Evolutionary conservation across 2,329 filamentous ascomycete genomes (phyloP), one percentile per base, ranked within the genome.

Genomic region (Stachybotrys chartarum): DNA sequence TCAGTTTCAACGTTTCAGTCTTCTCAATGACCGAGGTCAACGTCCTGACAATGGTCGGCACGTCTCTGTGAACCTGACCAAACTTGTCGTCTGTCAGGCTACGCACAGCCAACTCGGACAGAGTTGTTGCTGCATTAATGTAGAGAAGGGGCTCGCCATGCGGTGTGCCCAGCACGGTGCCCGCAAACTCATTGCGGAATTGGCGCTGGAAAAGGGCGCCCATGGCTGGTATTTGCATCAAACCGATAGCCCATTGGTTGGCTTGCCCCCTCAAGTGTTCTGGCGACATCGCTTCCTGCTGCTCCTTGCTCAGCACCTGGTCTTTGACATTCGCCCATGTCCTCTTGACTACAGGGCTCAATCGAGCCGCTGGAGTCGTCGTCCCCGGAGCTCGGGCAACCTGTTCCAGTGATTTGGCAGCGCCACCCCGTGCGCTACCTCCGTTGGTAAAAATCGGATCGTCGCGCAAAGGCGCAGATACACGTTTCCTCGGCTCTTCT

Each of bases 51-150:
- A 96, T 86, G 51, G 73, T 74, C 1, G 88, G 83, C 2, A 97
- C 84, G 60, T 94, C 89, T 48, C 85, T 79, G 61, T 95, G 87
- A n/a, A 95, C 93, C 62, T 90, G 88, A 14, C 93, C 93, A 66
- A 85, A 94, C 50, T 81, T 80, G 68, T 97, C 93, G 70, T 97
- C 92, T 4, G 77, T 75, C 54, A 97, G 72, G 69, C 88, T 93
- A 58, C 82, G 81, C 5, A 90, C 80, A 0, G 89, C 82, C 31
- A 97, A 78, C 52, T 81, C 78, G 12, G 83, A 84, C 45, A 94
- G 73, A 0, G 87, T 82, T 57, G 85, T 83, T n/a, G 86, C 78
- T 1, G 90, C 87, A 66, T 93, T 85, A 52, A 88, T 72, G 61
- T 91, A 86, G 16, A 87, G 74, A 32, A 82, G 82, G 1, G 84